Conservation (phyloP, 768 basidiomycete species). For the Sporobolomyces roseus region DNA sequence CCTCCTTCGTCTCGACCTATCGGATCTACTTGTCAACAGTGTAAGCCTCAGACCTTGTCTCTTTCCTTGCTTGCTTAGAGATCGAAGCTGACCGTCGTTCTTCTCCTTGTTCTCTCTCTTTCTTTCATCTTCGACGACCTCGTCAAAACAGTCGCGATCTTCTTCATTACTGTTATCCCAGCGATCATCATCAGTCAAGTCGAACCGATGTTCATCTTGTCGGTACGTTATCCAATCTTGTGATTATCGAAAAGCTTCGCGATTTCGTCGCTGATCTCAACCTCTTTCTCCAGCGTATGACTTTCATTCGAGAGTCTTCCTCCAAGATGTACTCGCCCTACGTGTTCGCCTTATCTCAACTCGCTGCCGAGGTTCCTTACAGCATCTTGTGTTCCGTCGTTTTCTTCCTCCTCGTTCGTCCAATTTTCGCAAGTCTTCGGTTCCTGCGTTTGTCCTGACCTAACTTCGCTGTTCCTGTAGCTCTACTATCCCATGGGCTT, state of each 20-base stretch:
- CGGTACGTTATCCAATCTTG: constrained; percentile 53
- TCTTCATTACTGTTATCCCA: constrained; percentile 59
- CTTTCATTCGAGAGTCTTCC: constrained; percentile 59
- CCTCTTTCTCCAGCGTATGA: constrained; percentile 12
- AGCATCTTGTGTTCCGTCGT: constrained; percentile 64
- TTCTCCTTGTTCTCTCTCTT: constrained; percentile 59
- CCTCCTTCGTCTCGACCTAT: constrained; percentile 70
- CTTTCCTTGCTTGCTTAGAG: too few relatives aligned
- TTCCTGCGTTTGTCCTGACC: too few relatives aligned
- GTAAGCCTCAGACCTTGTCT: too few relatives aligned
- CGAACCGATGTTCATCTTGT: constrained; percentile 76
- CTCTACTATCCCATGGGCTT: constrained; percentile 50
- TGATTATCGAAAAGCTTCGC: too few relatives aligned
- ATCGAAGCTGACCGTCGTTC: too few relatives aligned
- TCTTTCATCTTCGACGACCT: too few relatives aligned
- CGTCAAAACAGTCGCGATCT: constrained; percentile 8
- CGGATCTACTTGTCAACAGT: too few relatives aligned
- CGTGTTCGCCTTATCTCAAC: constrained; percentile 77
- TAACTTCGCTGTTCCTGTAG: background rate
- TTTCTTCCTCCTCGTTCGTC: constrained; percentile 61
- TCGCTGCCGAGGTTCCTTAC: constrained; percentile 76
- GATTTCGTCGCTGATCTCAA: background rate
- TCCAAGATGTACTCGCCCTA: constrained; percentile 81
- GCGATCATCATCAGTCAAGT: constrained; percentile 75
- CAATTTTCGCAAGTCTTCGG: background rate